Evolutionary conservation across 2,329 filamentous ascomycete genomes (phyloP), one percentile per base, ranked within the genome.

Genomic region (Paecilomyces variotii): DNA sequence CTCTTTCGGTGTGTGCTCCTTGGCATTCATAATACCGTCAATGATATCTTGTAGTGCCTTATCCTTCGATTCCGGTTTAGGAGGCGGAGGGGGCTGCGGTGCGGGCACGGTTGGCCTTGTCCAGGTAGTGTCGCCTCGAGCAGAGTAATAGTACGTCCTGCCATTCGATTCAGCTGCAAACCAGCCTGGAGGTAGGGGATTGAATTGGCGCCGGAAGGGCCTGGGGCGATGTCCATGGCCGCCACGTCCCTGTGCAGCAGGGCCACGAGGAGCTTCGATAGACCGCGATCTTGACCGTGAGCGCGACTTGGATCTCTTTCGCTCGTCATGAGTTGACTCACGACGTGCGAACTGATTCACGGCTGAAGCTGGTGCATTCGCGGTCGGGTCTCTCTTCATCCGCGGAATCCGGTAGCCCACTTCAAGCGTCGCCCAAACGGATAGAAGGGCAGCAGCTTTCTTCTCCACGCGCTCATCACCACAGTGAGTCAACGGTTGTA

Each of bases 371-470:
- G 71, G 73, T 62, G 72, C 73, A 54, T 70, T 67, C 62, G 72
- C 83, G 63, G 85, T 86, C 27, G 87, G 86, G 70, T 93, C 91
- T 59, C 89, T 78, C 77, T 96, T 95, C 77, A 94, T 90, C 59
- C 93, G 85, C 39, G 91, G 91, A 69, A 99, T 99, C 60, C 94
- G 87, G 74, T 97, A 99, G 5, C 86, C 94, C 35, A 95, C 82
- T 72, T 96, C 89, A 54, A 99, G 79, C 67, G 91, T 92, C 71
- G 88, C 88, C 94, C 94, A 99, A 64, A 87, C 87, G 7, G 90
- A 85, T 28, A 97, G 77, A 35, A 99, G 79, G 53, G 83, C 81
- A 57, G 82, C 82, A 4, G 93, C 86, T 67, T 87, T 87, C 24
- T 83, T 81, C 27, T 87, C 82, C 24, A 99, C 90, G 60, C 88